These are phyloP conservation scores for Fusarium hainanense DNA, from an alignment of 2,329 filamentous ascomycete genomes.

Conservation along the genomic window DNA sequence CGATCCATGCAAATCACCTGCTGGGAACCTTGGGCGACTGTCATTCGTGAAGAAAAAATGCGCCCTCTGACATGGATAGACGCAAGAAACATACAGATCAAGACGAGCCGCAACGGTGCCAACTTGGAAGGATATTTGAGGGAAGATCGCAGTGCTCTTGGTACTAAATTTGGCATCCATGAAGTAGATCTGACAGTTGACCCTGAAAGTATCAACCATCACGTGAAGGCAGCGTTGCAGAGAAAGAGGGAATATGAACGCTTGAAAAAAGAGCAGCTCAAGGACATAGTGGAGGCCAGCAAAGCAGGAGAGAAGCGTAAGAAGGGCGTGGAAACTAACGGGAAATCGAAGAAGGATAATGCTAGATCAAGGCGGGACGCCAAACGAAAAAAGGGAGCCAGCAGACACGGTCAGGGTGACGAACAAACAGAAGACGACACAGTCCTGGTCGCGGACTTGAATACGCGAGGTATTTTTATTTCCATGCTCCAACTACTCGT, in stretches of 20 bases:
- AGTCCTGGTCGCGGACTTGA: constrained; percentile 47
- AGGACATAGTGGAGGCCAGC: constrained; percentile 53
- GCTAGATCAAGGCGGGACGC: constrained; percentile 41
- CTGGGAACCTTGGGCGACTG: constrained; percentile 73
- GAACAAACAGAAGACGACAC: constrained; percentile 41
- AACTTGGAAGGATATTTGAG: constrained; percentile 79
- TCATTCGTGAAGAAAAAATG: constrained; percentile 64
- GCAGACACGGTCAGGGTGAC: constrained; percentile 4
- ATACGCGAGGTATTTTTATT: constrained; percentile 45
- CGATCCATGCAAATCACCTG: constrained; percentile 77
- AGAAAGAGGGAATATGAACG: constrained; percentile 74
- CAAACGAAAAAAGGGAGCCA: constrained; percentile 23
- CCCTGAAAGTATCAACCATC: constrained; percentile 57
- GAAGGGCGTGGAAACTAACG: constrained; percentile 41
- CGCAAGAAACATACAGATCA: constrained; percentile 79
- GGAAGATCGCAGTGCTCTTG: constrained; percentile 61
- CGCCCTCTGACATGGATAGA: constrained; percentile 70
- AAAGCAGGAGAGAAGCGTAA: constrained; percentile 55
- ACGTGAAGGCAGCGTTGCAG: constrained; percentile 67
- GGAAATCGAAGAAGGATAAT: constrained; percentile 44
- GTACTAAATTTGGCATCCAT: constrained; percentile 67
- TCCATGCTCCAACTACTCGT: neutral
- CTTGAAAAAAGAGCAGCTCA: constrained; percentile 54
- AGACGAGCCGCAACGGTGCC: constrained; percentile 60
- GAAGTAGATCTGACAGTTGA: constrained; percentile 57